These are phyloP conservation scores for Cupressus sempervirens DNA, from an alignment of 75 land plant species.

Conservation along the genomic window DNA sequence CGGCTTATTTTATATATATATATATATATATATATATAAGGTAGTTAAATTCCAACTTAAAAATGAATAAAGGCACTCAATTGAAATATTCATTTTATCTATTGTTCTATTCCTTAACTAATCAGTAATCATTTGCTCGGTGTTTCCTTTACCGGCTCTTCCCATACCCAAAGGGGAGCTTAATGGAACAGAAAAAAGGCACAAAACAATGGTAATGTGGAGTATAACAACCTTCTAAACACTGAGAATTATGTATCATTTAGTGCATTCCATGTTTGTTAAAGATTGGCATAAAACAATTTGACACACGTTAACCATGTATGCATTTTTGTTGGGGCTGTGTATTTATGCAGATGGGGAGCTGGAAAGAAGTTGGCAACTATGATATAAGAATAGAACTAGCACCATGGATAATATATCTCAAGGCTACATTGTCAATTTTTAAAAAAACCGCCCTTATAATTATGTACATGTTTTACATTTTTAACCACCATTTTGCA, in stretches of 20 bases:
- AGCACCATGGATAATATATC: background rate
- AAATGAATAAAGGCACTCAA: too few relatives aligned
- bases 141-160: too few relatives aligned
- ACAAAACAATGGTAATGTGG: background rate
- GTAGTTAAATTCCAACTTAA: too few relatives aligned
- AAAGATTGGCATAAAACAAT: background rate
- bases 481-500: background rate
- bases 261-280: background rate
- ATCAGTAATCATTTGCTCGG: background rate
- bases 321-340: background rate
- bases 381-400: background rate
- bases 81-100: too few relatives aligned
- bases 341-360: background rate
- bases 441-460: background rate
- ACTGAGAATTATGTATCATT: background rate
- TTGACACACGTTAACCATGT: background rate
- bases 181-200: background rate
- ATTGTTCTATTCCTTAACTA: too few relatives aligned
- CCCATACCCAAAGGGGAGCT: too few relatives aligned
- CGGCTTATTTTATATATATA: too few relatives aligned
- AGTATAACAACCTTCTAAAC: background rate
- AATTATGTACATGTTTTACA: background rate
- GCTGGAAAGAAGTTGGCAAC: background rate
- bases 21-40: too few relatives aligned
- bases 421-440: background rate